Evolutionary conservation across 116 monocot genomes (phyloP).

Genomic region (Thalassia testudinum): DNA sequence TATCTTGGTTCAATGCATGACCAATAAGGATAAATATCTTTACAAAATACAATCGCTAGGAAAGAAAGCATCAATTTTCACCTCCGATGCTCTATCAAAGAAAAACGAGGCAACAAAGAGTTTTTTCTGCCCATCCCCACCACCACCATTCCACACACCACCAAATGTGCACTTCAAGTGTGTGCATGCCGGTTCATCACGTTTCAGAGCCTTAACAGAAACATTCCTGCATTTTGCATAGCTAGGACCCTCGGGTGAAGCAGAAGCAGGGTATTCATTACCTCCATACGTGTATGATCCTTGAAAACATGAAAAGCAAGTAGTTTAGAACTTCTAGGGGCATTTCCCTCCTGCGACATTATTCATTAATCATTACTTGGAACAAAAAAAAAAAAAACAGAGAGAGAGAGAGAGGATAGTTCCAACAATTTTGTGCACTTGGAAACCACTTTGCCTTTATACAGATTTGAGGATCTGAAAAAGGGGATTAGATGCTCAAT

Average conservation of each 20-base stretch:
- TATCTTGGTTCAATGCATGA: no score
- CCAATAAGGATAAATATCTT: no score
- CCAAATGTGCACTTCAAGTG: constrained; percentile 94
- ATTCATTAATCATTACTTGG: no score
- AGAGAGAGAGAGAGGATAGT: no score
- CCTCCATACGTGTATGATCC: constrained; percentile 73
- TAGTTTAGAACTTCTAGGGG: no score
- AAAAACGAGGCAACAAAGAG: constrained; percentile 95
- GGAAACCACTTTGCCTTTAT: no score
- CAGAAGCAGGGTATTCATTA: constrained; percentile 25
- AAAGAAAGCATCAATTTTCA: constrained; percentile 1
- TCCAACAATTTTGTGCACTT: no score
- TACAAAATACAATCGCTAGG: no score
- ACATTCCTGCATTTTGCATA: constrained; percentile 56
- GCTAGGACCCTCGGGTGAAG: constrained; percentile 50
- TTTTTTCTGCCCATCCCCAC: constrained; percentile 82
- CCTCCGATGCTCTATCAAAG: constrained; percentile 93
- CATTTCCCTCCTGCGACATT: no score
- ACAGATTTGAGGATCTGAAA: no score
- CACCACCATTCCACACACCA: constrained; percentile 96
- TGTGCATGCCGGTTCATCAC: constrained; percentile 64
- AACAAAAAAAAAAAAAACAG: no score
- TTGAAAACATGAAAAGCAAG: constrained; percentile 2
- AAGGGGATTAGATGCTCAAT: no score
- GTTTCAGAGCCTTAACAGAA: constrained; percentile 52